Base-by-base conservation (phyloP, 805 yeast species). In the Ogataea pilisensis region DNA sequence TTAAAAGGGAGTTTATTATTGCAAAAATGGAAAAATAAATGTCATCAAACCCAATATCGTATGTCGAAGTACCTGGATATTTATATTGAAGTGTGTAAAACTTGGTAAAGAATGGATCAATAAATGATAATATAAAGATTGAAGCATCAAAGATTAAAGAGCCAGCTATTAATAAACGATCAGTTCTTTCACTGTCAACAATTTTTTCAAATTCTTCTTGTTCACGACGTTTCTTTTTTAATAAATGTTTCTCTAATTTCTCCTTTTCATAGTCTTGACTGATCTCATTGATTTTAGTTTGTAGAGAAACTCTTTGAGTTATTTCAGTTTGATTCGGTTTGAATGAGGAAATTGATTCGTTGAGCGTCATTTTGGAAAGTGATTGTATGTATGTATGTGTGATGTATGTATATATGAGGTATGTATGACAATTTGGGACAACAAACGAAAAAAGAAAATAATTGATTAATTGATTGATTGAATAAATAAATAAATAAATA, bases 21-120 rank as follows among this genome's bases (percentile, higher is more conserved):
- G 80, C 75, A 36, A 72, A 67, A 5, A 74, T 41, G 13, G 81
- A 77, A 50, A 74, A 69, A 58, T 70, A 82, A 2, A 54, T 41
- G 53, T 82, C 90, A 46, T 78, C 71, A 4, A 52, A 38, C 16
- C 83, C 82, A 43, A 79, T 74, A 51, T 74, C 83, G 53, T 79
- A 83, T 28, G 58, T 52, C 28, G 51, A 41, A 2, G 54, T 35
- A 22, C 53, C 52, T 22, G 58, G 51, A 35, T 56, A 55, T 32
- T 46, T 49, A 53, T 75, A 65, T 43, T 73, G 78, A 32, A 75
- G 46, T 24, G 55, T 58, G 31, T 69, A 53, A 42, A 73, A 71
- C 52, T 69, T 71, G 31, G 48, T 35, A 16, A 58, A 52, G 13
- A 38, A 37, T 1, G 66, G 60, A 14, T 63, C 45, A 26, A 44